These are phyloP conservation scores for Solanum bulbocastanum DNA, from an alignment of 257 asterid species.

Conservation along the genomic window DNA sequence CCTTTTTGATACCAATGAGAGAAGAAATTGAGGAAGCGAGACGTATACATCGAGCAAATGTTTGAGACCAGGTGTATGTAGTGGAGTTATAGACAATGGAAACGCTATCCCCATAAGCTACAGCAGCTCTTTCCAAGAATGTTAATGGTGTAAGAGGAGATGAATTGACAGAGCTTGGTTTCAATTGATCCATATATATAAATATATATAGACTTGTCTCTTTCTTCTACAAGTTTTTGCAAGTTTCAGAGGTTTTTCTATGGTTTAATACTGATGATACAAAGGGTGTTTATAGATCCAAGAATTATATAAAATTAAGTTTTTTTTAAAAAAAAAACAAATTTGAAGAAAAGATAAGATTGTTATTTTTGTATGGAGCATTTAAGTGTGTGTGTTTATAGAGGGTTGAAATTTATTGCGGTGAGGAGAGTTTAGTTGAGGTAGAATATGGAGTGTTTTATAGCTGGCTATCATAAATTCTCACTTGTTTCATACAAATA, in stretches of 20 bases:
- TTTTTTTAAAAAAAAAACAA: neutral
- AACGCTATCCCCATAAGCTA: slow-evolving; percentile 47
- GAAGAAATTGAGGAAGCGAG: slow-evolving; percentile 41
- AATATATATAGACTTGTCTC: neutral
- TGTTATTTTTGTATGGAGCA: neutral
- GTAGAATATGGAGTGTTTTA: neutral
- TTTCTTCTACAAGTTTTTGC: neutral
- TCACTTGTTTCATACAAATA: neutral
- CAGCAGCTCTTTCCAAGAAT: slow-evolving; percentile 53
- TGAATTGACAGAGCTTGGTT: slow-evolving; percentile 27
- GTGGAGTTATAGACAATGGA: slow-evolving; percentile 30
- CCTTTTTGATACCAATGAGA: slow-evolving; percentile 23
- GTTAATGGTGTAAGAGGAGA: slow-evolving; percentile 43
- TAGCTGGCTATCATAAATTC: neutral
- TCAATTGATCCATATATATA: slow-evolving; percentile 31
- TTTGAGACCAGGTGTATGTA: slow-evolving; percentile 55
- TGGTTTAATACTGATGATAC: neutral
- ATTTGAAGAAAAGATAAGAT: neutral
- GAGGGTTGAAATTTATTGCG: neutral
- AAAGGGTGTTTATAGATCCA: neutral
- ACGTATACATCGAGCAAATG: slow-evolving; percentile 34
- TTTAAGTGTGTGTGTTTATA: neutral
- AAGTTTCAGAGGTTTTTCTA: neutral
- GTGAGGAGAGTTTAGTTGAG: neutral
- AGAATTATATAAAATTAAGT: neutral